A percentile compares a stretch with the other conserved stretches of the same genome.
Evolutionary conservation across 2,329 filamentous ascomycete species (phyloP).

Genomic region (Ceratocystis diversiconidia): DNA sequence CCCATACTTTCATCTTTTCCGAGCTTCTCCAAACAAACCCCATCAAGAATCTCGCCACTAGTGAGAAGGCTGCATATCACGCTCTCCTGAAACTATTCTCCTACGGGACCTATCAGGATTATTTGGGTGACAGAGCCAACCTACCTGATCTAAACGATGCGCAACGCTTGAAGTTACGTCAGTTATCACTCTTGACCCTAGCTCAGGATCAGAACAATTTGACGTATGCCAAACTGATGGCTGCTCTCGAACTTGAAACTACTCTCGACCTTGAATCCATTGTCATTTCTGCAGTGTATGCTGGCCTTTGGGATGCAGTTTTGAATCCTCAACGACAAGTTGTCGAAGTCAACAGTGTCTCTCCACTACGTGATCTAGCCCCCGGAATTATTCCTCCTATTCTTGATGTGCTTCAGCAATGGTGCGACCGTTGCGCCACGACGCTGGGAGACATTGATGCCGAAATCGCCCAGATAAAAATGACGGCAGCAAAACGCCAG

Average conservation of each 20-base stretch:
- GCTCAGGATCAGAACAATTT: conserved; percentile 54
- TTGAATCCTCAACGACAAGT: conserved; percentile 64
- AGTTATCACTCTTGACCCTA: conserved; percentile 76
- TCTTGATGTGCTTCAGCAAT: conserved; percentile 52
- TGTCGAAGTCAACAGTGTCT: conserved; percentile 65
- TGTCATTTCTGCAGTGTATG: conserved; percentile 77
- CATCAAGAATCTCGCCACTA: conserved; percentile 54
- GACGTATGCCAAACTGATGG: conserved; percentile 56
- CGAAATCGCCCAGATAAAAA: conserved; percentile 42
- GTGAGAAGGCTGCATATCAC: conserved; percentile 40
- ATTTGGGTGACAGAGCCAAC: conserved; percentile 32
- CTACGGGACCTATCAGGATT: conserved; percentile 75
- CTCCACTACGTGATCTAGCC: conserved; percentile 72
- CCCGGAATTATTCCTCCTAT: conserved; percentile 58
- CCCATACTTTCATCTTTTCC: conserved; percentile 83
- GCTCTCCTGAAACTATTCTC: conserved; percentile 76
- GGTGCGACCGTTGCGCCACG: conserved; percentile 62
- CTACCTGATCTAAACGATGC: conserved; percentile 59
- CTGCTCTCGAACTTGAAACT: conserved; percentile 50
- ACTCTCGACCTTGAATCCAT: conserved; percentile 66
- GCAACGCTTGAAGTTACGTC: conserved; percentile 74
- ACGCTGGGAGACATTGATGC: conserved; percentile 62
- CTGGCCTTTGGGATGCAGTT: conserved; percentile 64
- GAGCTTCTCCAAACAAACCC: conserved; percentile 76
- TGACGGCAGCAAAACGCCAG: conserved; percentile 22